Evolutionary conservation across 768 basidiomycete genomes (phyloP), one percentile per base, ranked within the genome.

Genomic region (Leccinum truebloodii): DNA sequence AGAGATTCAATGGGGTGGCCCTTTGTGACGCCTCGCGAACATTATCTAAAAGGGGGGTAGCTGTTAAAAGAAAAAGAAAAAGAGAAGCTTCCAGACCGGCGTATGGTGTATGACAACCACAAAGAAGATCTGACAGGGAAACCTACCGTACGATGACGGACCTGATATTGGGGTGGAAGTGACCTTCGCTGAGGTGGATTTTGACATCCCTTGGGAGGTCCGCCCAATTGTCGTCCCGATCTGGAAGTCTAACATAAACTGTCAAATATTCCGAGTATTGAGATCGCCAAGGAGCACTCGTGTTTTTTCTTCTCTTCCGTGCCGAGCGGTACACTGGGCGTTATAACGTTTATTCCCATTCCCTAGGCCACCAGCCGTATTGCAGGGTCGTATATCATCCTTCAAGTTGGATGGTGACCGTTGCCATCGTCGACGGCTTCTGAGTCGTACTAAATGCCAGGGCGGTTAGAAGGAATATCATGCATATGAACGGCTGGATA

Each of bases 161-260:
- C 61, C 54, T 63, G 62, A 50, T 30, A 18, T 28, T 35, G 39
- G 62, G 32, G 14, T 30, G 13, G 12, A 34, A 55, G 14, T 7
- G 32, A 18, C 22, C 3, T 56, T 68, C 69, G 69, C 69, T 64
- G 67, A 63, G 32, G 62, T 60, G 7, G 35, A 58, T 58, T 59
- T 34, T 60, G 63, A 39, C 39, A 39, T 3, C 39, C 65, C 46
- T 34, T 10, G 65, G 18, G 8, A 41, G 18, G 62, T 70, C 69
- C 69, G 69, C 67, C 67, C 69, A 68, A 65, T 70, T 70, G 69
- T 70, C 53, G 3, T 44, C 68, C 61, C 7, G 46, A 61, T 62
- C 61, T 59, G 58, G 59, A 57, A n/a, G 22, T 20, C 55, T 62
- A 64, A 51, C 55, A 49, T 63, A 65, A 61, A 34, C 34, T 51